Conservation (phyloP, 352 stramenopile species). For the Heterotrichella gracilis region DNA sequence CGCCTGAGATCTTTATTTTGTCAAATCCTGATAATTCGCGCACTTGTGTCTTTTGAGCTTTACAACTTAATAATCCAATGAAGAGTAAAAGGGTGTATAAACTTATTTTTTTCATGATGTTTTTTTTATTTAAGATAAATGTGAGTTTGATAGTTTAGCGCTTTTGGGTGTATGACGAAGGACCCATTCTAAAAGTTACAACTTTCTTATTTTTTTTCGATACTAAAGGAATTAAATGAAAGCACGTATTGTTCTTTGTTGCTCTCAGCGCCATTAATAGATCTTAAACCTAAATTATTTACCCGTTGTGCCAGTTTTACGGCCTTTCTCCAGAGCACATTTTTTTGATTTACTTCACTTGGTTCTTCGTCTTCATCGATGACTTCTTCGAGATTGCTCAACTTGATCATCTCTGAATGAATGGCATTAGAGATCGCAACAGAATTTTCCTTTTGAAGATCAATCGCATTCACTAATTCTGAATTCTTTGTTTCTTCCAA, state of each 20-base stretch:
- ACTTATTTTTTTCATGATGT: too few species aligned
- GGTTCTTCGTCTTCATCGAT: background rate
- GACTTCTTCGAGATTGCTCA: background rate
- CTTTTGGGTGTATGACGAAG: background rate
- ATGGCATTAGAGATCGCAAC: background rate
- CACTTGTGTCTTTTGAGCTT: background rate
- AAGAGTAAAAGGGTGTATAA: too few species aligned
- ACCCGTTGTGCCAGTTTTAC: background rate
- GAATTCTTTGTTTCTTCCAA: background rate
- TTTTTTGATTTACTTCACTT: background rate
- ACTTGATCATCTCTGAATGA: background rate
- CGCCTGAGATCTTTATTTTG: background rate
- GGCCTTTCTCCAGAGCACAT: background rate
- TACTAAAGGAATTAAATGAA: background rate
- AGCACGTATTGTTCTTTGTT: background rate
- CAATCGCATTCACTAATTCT: background rate
- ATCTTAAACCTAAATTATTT: background rate
- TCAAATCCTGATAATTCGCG: background rate
- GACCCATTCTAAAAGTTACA: background rate
- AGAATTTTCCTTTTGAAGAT: background rate
- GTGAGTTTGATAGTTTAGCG: background rate
- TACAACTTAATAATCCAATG: too few species aligned
- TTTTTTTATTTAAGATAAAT: too few species aligned
- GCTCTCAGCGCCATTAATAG: background rate
- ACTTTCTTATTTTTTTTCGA: background rate